Base-by-base conservation (phyloP, 2,329 filamentous ascomycete genomes). In the Thyridium curvatum region DNA sequence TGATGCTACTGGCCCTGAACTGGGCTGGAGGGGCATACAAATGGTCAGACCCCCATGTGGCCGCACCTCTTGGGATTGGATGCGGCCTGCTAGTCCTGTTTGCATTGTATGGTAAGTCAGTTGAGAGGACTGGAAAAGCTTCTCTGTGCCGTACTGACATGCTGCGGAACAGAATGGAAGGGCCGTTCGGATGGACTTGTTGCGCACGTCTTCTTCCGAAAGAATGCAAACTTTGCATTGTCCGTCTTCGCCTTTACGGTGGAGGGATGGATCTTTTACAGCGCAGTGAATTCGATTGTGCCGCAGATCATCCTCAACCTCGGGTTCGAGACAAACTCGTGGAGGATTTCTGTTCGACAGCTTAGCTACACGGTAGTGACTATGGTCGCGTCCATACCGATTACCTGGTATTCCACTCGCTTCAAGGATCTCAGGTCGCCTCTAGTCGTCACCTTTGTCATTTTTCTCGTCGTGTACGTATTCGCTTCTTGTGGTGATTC, bases 241-340 rank as follows among this genome's bases (percentile, higher is more conserved):
- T 66, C 72, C 2, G 65, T 70, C 9, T 74, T 76, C 49, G 73
- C 73, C 4, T 77, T 77, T 43, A 67, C 68, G 3, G 69, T 77
- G 28, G 73, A 78, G 53, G 73, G 73, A 12, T 78, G 72, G 72
- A 72, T 77, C 39, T 77, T 74, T 50, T 74, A 73, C 53, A 66
- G 62, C 39, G 71, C 70, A 2, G 68, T 74, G 41, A 73, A 73
- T 52, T 65, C 65, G 16, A 55, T 72, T 35, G 69, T 69, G 2
- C 69, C 69, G 2, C 64, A 71, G 40, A 65, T 74, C 35, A 56
- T 67, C 3, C 59, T 73, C 4, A 60, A 72, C 42, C 58, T 74
- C 4, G 70, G 69, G 4, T 74, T 70, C 41, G 61, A 69, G 45
- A 58, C 57, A 10, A 54, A 64, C 35, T 48, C 68, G 1, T 74